These are phyloP conservation scores for Suillus subluteus DNA, from an alignment of 768 basidiomycete genomes.

Conservation along the genomic window DNA sequence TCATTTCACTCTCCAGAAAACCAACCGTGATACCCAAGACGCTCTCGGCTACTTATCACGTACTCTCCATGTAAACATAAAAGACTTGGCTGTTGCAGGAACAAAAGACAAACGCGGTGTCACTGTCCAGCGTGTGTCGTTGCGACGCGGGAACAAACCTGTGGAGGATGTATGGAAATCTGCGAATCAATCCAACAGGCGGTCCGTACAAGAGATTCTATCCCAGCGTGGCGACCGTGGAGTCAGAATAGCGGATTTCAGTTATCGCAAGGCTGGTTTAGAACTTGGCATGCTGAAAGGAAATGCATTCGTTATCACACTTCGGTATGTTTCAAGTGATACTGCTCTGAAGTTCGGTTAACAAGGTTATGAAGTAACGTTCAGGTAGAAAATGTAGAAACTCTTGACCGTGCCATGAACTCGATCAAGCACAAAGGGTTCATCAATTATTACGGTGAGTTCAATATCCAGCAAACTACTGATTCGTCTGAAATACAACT, in stretches of 20 bases:
- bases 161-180: conserved; percentile 86
- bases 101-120: conserved; percentile 99
- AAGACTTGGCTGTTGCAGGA: conserved; percentile 88
- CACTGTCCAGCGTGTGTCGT: conserved; percentile 88
- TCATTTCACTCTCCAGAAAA: conserved; percentile 96
- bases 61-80: conserved; percentile 71
- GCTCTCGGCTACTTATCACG: conserved; percentile 82
- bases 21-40: conserved; percentile 97
- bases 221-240: conserved; percentile 86
- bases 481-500: conserved; percentile 17
- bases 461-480: conserved; percentile 7
- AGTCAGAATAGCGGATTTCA: conserved; percentile 84
- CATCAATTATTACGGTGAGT: conserved; percentile 94
- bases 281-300: conserved; percentile 97
- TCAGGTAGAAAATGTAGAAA: conserved; percentile 71
- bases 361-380: conserved; percentile 64
- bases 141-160: conserved; percentile 75
- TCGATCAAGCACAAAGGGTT: conserved; percentile 86
- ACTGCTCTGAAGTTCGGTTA: conserved; percentile 7
- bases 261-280: conserved; percentile 78
- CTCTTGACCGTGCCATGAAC: conserved; percentile 73
- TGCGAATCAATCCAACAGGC: conserved; percentile 68
- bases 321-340: conserved; percentile 59
- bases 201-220: conserved; percentile 58
- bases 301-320: conserved; percentile 92